Percentiles rank a stretch among this genome's conserved stretches.
Evolutionary conservation across 345 rosid genomes (phyloP).

Genomic region (Heritiera littoralis): DNA sequence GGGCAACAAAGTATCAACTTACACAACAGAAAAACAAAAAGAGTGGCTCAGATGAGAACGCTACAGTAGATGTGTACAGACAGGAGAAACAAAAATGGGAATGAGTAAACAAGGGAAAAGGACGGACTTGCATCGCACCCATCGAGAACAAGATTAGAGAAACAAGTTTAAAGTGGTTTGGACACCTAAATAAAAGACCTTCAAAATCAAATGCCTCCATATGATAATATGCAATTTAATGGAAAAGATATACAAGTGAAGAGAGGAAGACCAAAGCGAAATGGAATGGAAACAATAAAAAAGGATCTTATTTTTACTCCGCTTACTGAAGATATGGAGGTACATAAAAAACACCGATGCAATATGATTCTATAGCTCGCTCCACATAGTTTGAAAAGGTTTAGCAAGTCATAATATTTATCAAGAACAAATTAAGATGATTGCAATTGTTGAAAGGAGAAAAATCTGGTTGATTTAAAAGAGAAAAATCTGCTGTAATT

Average conservation of each 20-base stretch:
- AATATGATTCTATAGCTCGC: too few relatives aligned
- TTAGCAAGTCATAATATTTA: background rate
- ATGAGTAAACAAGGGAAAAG: background rate
- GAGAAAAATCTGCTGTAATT: too few relatives aligned
- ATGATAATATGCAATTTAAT: background rate
- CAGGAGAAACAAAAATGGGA: background rate
- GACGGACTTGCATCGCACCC: background rate
- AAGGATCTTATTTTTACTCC: background rate
- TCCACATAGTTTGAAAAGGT: background rate
- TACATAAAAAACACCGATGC: background rate
- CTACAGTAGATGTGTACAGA: background rate
- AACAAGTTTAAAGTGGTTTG: background rate
- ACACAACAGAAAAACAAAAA: too few relatives aligned
- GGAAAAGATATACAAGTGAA: background rate
- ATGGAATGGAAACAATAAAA: background rate
- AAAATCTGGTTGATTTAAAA: too few relatives aligned
- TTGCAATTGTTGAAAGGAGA: background rate
- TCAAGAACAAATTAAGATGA: background rate
- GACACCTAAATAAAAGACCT: background rate
- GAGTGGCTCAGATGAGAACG: background rate
- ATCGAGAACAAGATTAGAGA: background rate
- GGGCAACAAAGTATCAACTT: background rate
- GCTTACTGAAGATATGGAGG: background rate
- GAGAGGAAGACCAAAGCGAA: background rate
- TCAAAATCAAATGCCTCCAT: background rate